phyloP scores from a whole-genome alignment of 192 early-diverging fungal species.

The Coemansia sp. region DNA sequence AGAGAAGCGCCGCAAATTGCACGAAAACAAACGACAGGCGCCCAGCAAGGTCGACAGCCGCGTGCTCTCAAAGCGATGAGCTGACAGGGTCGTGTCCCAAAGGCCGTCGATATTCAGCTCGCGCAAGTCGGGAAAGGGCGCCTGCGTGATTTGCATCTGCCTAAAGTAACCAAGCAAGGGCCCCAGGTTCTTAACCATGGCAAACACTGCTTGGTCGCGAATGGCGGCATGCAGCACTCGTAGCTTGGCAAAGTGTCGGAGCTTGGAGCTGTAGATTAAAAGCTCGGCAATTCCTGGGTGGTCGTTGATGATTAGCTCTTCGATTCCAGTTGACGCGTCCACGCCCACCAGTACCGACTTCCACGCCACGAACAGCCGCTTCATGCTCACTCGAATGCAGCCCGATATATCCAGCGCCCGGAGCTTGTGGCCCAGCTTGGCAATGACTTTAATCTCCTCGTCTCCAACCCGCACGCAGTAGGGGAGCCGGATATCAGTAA shows the following conservation, averaged over 20 bases:
- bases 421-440: slow-evolving; percentile 14
- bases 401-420: slow-evolving; percentile 46
- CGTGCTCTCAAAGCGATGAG: slow-evolving; percentile 20
- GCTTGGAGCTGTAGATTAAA: slow-evolving; percentile 30
- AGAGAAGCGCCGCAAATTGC: slow-evolving; percentile 21
- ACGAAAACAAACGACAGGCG: slow-evolving; percentile 11
- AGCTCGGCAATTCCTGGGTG: slow-evolving; percentile 44
- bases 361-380: slow-evolving; percentile 35
- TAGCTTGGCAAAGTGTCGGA: slow-evolving; percentile 32
- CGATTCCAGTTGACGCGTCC: slow-evolving; percentile 18
- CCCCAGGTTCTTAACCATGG: slow-evolving; percentile 10
- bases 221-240: slow-evolving; percentile 34
- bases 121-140: slow-evolving; percentile 25
- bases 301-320: slow-evolving; percentile 37
- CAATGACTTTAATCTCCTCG: slow-evolving; percentile 18
- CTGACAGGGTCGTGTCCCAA: slow-evolving; percentile 18
- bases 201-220: slow-evolving; percentile 22
- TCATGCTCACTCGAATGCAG: slow-evolving; percentile 26
- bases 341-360: slow-evolving; percentile 5
- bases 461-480: slow-evolving; percentile 16
- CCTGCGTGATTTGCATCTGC: slow-evolving; percentile 9
- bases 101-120: slow-evolving; percentile 41
- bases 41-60: background rate
- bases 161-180: slow-evolving; percentile 26
- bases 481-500: slow-evolving; percentile 25